These are phyloP conservation scores for Eutypa lata DNA, from an alignment of 2,329 filamentous ascomycete species.

Conservation along the genomic window DNA sequence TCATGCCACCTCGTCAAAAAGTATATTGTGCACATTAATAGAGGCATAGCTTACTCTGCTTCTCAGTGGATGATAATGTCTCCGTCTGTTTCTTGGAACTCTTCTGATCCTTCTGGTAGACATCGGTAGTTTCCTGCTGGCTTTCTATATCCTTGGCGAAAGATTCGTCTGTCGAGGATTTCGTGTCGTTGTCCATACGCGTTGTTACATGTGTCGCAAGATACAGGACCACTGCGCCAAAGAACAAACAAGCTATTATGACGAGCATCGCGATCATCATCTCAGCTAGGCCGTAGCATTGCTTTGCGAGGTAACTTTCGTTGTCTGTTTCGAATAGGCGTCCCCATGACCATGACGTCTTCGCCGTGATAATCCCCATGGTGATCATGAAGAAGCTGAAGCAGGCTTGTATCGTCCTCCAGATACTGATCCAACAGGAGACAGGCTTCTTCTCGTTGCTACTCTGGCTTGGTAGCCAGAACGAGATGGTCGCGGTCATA, in stretches of 20 bases:
- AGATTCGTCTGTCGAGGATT: too few species aligned
- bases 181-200: too few species aligned
- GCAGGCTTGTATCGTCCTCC: neutral
- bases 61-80: too few species aligned
- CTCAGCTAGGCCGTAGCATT: neutral
- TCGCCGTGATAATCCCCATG: neutral
- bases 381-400: neutral
- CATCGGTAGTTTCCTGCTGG: too few species aligned
- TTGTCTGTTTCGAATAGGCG: neutral
- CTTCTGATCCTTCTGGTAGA: too few species aligned
- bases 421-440: neutral
- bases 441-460: neutral
- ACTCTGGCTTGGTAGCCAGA: neutral
- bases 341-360: neutral
- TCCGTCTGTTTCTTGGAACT: too few species aligned
- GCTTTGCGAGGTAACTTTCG: neutral
- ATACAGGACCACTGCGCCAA: too few species aligned
- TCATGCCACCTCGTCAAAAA: too few species aligned
- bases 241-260: neutral
- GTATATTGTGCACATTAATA: too few species aligned
- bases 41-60: too few species aligned
- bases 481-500: neutral
- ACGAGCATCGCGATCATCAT: neutral
- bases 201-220: too few species aligned
- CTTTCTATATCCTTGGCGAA: too few species aligned